Base-by-base conservation (phyloP, 2,329 filamentous ascomycete genomes). In the Beauveria pseudobassiana region DNA sequence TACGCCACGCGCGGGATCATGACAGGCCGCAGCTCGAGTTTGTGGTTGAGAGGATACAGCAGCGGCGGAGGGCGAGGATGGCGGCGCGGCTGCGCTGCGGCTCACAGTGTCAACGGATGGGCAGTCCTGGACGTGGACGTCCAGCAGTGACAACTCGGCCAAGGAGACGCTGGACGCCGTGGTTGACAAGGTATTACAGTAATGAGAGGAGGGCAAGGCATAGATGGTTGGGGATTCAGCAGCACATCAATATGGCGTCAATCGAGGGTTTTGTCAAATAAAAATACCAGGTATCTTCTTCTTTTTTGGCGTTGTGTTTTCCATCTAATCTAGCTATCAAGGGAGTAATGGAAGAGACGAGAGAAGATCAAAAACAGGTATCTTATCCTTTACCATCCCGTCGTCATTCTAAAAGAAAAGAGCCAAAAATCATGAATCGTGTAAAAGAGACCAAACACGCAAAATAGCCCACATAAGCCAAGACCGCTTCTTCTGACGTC, bases 91-190 rank as follows among this genome's bases (percentile, higher is more conserved):
- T 5, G 45, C 45, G 46, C 24, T n/a, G 49, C 49, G 16, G 49
- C 18, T 38, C 20, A 22, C 45, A 12, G 28, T 20, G 46, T 12
- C 20, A 24, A 43, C 12, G 12, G 49, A 50, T 3, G 62, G 62
- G 22, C 66, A 63, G 49, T 66, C 65, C 10, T 75, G 74, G 73
- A 65, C 62, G 6, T 76, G 74, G 74, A 64, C 68, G 1, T 62
- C 64, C 0, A 63, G 64, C 16, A 62, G 49, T 18, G 51, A 58
- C 30, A 48, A 0, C 45, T 56, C 18, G 58, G 65, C 55, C 67
- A 71, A 49, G 28, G 46, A 60, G 2, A 62, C 65, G 18, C 59
- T 71, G 18, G 65, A 72, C 10, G 64, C 67, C 1, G 52, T 72
- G 22, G 65, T 74, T 40, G 54, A 59, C 40, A 57, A 45, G 1